These are phyloP conservation scores for Sanguinoderma infundibulare DNA, from an alignment of 1,284 basidiomycete species.

Conservation along the genomic window DNA sequence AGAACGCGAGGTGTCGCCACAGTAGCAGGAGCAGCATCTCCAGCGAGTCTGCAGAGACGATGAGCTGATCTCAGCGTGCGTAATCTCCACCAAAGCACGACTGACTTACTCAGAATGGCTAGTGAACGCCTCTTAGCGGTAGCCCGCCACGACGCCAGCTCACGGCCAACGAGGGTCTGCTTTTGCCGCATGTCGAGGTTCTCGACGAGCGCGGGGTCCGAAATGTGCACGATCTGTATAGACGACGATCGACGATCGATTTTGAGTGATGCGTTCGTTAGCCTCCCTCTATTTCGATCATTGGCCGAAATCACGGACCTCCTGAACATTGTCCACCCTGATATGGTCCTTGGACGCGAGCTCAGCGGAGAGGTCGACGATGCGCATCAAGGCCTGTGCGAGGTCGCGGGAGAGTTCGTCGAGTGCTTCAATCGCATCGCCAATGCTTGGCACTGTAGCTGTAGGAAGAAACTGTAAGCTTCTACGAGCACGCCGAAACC, in stretches of 20 bases:
- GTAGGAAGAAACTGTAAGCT: neutral
- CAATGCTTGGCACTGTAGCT: constrained; percentile 80
- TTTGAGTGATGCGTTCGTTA: neutral
- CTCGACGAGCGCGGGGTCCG: constrained; percentile 59
- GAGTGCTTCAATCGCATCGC: constrained; percentile 75
- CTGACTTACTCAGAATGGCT: constrained; percentile 55
- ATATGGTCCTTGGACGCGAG: constrained; percentile 74
- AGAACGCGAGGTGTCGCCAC: constrained; percentile 83
- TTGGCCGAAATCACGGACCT: constrained; percentile 46
- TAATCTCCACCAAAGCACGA: neutral
- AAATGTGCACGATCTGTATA: constrained; percentile 56
- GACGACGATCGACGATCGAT: neutral
- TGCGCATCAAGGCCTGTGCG: constrained; percentile 63
- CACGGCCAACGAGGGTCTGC: constrained; percentile 62
- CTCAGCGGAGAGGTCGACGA: constrained; percentile 71
- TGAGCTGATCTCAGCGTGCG: constrained; percentile 9
- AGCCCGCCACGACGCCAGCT: constrained; percentile 54
- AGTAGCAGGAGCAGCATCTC: constrained; percentile 87
- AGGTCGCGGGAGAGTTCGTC: constrained; percentile 66
- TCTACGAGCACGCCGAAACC: neutral
- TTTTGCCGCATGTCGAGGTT: constrained; percentile 73
- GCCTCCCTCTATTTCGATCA: neutral
- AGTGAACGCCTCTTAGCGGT: constrained; percentile 52
- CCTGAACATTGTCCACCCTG: constrained; percentile 71
- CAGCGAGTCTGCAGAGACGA: constrained; percentile 56